These are phyloP conservation scores for Pestalotiopsis sp. DNA, from an alignment of 2,329 filamentous ascomycete genomes.

Conservation along the genomic window DNA sequence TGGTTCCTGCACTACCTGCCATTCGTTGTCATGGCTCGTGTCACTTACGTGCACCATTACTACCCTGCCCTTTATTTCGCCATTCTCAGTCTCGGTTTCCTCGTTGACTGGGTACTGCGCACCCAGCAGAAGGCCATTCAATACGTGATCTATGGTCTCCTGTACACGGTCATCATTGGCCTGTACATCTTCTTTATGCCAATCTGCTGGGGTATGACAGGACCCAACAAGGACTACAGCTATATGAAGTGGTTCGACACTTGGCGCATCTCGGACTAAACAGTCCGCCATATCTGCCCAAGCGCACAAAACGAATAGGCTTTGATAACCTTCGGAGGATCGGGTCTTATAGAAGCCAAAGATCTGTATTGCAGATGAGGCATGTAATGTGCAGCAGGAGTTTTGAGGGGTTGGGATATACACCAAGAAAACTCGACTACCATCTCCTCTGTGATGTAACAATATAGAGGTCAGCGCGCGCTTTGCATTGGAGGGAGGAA, in stretches of 20 bases:
- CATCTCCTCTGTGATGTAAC: conserved; percentile 23
- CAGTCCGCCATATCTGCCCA: conserved; percentile 53
- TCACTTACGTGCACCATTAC: conserved; percentile 99
- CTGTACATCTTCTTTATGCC: conserved; percentile 91
- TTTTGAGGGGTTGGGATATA: background rate
- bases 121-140: conserved; percentile 67
- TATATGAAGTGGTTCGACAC: conserved; percentile 92
- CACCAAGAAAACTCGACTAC: conserved; percentile 3
- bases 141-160: conserved; percentile 68
- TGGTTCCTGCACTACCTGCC: conserved; percentile 97
- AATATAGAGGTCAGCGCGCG: conserved; percentile 23
- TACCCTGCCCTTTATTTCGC: conserved; percentile 98
- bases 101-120: conserved; percentile 80
- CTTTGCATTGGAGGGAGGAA: conserved; percentile 22
- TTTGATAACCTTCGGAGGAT: background rate
- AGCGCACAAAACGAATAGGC: background rate
- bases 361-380: background rate
- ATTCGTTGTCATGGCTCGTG: conserved; percentile 96
- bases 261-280: conserved; percentile 80
- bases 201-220: conserved; percentile 95
- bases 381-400: background rate
- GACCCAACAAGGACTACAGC: conserved; percentile 78
- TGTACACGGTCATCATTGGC: conserved; percentile 77
- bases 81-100: conserved; percentile 86
- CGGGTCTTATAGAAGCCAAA: background rate